A percentile compares a stretch with the other conserved stretches of the same genome.
Evolutionary conservation across 257 asterid genomes (phyloP).

Genomic region (Agastache rugosa): DNA sequence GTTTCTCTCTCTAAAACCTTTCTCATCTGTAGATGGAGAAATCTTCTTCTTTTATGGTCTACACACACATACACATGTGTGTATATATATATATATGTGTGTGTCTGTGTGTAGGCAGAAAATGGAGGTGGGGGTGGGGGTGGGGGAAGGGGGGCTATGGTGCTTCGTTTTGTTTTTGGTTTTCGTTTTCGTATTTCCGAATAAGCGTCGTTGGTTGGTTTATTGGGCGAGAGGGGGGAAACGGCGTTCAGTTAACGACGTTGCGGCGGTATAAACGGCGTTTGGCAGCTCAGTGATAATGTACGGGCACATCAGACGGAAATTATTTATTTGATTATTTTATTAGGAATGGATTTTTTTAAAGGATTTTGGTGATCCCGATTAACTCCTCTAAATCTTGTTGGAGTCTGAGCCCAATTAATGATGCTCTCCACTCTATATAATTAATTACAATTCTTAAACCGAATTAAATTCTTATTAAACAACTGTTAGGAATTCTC

Average conservation of each 20-base stretch:
- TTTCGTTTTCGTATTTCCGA: conserved; percentile 50
- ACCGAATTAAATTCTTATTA: not conserved
- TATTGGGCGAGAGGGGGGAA: conserved; percentile 35
- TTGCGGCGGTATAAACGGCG: conserved; percentile 58
- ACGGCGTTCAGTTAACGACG: conserved; percentile 62
- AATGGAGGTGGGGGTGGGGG: not conserved
- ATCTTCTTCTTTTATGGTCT: conserved; percentile 20
- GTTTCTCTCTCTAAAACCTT: conserved; percentile 39
- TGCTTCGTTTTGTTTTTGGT: not conserved
- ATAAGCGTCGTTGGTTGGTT: conserved; percentile 36
- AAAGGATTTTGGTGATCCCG: conserved; percentile 74
- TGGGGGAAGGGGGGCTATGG: not conserved
- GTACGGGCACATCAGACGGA: conserved; percentile 40
- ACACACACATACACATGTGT: not conserved
- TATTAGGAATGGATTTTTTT: conserved; percentile 21
- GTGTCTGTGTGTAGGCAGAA: not conserved
- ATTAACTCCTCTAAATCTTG: conserved; percentile 64
- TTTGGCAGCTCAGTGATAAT: conserved; percentile 41
- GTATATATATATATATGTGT: not conserved
- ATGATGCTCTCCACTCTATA: conserved; percentile 11
- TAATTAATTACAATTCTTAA: not conserved
- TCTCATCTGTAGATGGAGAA: conserved; percentile 34
- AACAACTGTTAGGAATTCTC: not conserved
- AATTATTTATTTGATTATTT: conserved; percentile 11
- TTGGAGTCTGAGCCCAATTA: conserved; percentile 55